A percentile compares a stretch with the other conserved stretches of the same genome.
Evolutionary conservation across 2,329 filamentous ascomycete species (phyloP).

Genomic region (Beauveria australis): DNA sequence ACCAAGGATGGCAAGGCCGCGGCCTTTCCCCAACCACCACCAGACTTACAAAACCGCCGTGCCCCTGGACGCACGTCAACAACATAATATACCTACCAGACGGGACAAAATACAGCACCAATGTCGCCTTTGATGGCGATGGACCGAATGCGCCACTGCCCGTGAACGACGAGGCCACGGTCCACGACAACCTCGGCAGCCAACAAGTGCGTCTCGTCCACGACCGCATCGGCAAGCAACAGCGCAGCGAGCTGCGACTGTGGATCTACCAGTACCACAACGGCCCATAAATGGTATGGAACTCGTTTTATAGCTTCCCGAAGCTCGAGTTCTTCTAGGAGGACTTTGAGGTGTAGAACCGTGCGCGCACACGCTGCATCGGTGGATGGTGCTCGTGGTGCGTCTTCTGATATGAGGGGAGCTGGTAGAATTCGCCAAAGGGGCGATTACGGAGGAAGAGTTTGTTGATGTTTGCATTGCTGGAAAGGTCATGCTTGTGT

Average conservation of each 20-base stretch:
- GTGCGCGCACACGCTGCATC: conserved; percentile 8
- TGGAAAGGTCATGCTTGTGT: conserved; percentile 42
- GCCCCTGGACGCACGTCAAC: conserved; percentile 43
- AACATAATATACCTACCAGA: conserved; percentile 49
- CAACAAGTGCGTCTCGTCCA: conserved; percentile 47
- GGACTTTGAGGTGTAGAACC: conserved; percentile 15
- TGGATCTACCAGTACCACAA: conserved; percentile 59
- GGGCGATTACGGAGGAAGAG: background rate
- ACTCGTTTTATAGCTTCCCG: conserved; percentile 56
- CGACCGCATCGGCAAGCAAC: conserved; percentile 37
- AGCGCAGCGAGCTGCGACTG: conserved; percentile 32
- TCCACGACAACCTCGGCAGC: conserved; percentile 41
- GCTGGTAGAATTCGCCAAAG: background rate
- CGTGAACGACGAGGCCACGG: conserved; percentile 31
- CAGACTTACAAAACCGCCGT: background rate
- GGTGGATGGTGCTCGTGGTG: conserved; percentile 10
- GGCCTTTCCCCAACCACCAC: background rate
- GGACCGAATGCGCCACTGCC: conserved; percentile 49
- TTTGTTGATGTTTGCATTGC: conserved; percentile 30
- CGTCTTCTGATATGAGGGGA: conserved; percentile 5
- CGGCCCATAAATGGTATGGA: conserved; percentile 41
- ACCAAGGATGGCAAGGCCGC: conserved; percentile 34
- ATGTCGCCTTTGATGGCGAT: conserved; percentile 60
- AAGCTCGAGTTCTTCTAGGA: conserved; percentile 48
- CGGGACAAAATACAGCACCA: conserved; percentile 42